These are phyloP conservation scores for Gilbertella persicaria DNA, from an alignment of 371 early-diverging fungal genomes.

Conservation along the genomic window DNA sequence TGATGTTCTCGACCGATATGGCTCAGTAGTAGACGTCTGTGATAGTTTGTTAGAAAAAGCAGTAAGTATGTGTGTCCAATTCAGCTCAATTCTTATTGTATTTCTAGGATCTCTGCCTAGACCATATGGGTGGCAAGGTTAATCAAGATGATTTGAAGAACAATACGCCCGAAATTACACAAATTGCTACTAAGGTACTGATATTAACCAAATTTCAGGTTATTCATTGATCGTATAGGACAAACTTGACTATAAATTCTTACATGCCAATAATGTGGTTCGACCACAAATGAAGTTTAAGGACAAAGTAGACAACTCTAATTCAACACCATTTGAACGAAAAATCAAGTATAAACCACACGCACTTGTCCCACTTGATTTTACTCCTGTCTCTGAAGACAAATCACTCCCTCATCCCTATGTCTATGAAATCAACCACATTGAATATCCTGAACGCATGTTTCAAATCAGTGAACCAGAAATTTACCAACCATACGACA, in stretches of 20 bases:
- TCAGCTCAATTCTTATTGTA: neutral
- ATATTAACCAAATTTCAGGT: neutral
- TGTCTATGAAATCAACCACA: constrained; percentile 81
- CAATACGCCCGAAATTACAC: constrained; percentile 58
- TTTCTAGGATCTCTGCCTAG: constrained; percentile 50
- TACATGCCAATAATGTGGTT: constrained; percentile 76
- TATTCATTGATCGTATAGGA: constrained; percentile 12
- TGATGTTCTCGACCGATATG: constrained; percentile 72
- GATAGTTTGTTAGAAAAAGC: constrained; percentile 85
- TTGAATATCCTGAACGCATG: constrained; percentile 75
- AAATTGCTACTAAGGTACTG: constrained; percentile 46
- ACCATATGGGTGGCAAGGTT: constrained; percentile 56
- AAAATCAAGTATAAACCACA: constrained; percentile 84
- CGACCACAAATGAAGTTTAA: constrained; percentile 89
- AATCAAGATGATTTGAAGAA: constrained; percentile 42
- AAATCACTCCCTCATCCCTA: constrained; percentile 84
- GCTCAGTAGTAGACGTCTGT: constrained; percentile 71
- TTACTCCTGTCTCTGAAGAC: constrained; percentile 1
- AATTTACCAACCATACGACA: constrained; percentile 61
- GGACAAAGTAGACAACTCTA: constrained; percentile 86
- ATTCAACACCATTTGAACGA: constrained; percentile 69
- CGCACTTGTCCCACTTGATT: constrained; percentile 77
- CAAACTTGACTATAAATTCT: constrained; percentile 54
- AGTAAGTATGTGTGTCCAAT: constrained; percentile 44
- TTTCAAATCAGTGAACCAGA: constrained; percentile 62